Conservation (phyloP, 2,329 filamentous ascomycete genomes). For the Neodidymelliopsis sp. region DNA sequence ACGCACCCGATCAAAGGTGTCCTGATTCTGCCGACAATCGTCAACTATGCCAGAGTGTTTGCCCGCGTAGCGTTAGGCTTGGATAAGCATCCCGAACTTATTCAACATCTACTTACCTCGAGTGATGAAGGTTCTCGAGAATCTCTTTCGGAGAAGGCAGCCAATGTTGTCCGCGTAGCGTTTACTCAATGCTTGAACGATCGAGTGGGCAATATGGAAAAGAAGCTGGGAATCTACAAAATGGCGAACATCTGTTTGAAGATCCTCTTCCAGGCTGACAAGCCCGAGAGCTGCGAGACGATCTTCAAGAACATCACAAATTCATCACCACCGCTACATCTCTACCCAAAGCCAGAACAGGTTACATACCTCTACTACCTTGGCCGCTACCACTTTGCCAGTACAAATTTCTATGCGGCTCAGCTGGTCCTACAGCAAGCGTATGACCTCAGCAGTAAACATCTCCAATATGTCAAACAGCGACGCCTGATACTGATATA, state of each 20-base stretch:
- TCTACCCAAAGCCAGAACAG: constrained; percentile 85
- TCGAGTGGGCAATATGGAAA: constrained; percentile 66
- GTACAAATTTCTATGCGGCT: constrained; percentile 81
- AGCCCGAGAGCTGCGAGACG: constrained; percentile 82
- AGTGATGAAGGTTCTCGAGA: constrained; percentile 72
- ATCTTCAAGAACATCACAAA: constrained; percentile 89
- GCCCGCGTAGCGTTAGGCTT: constrained; percentile 84
- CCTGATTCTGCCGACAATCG: constrained; percentile 82
- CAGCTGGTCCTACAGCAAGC: constrained; percentile 78
- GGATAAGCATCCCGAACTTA: constrained; percentile 80
- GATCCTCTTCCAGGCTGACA: constrained; percentile 85
- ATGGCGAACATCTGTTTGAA: constrained; percentile 92
- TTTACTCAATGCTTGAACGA: constrained; percentile 91
- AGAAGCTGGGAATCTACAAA: constrained; percentile 86
- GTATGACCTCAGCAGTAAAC: constrained; percentile 72
- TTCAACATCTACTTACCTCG: constrained; percentile 66
- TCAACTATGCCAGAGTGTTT: constrained; percentile 81
- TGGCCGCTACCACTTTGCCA: constrained; percentile 86
- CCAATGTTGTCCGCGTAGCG: constrained; percentile 87
- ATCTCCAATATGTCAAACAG: constrained; percentile 65
- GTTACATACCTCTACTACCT: constrained; percentile 96
- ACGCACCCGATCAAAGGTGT: constrained; percentile 80
- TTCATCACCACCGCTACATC: constrained; percentile 78
- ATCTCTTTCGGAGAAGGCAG: constrained; percentile 85
- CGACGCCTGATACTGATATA: constrained; percentile 82